Base-by-base conservation (phyloP, 148 eudicot species). In the Nepenthes mirabilis region DNA sequence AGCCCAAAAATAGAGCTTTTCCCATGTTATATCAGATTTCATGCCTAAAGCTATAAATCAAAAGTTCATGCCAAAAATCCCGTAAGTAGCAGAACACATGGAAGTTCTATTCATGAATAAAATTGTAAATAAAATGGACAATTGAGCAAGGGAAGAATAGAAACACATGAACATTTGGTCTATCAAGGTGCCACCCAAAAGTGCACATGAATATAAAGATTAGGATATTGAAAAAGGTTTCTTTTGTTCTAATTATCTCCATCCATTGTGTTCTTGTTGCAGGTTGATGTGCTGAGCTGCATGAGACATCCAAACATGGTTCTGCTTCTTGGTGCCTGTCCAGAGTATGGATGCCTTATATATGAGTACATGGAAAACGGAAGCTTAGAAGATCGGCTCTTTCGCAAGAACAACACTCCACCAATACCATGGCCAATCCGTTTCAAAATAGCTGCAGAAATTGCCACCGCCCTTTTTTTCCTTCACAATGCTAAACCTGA, bases 261-360 rank as follows among this genome's bases (percentile, higher is more conserved):
- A 37, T 37, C 34, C 14, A 37, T 61, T 57, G 35, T 40, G 14
- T 6, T 10, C 51, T 37, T 33, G 8, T 43, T 63, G 65, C 75
- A 90, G 97, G 70, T 90, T 57, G 91, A 90, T 70, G 87, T 90
- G n/a, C 67, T 90, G 35, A 79, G 87, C 61, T 70, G 74, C 37
- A 82, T 87, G 68, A 78, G 95, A 62, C 97, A 90, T 69, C 97
- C 97, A 32, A 61, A 87, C 59, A 81, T 90, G 91, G 97, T 90
- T 64, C 81, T 87, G 60, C 91, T 90, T 45, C 63, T 90, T 35
- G 97, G 97, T 9, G 86, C 95, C 14, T 87, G 97, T 59, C 95
- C 95, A 2, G 86, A 86, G 59, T 70, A 80, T 9, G 91, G 95
- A 52, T 84, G 97, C 79, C 78, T 90, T 8, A 87, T 86, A 11